Evolutionary conservation across 352 stramenopile species (phyloP).

Genomic region (Paralagenidium karlingii): DNA sequence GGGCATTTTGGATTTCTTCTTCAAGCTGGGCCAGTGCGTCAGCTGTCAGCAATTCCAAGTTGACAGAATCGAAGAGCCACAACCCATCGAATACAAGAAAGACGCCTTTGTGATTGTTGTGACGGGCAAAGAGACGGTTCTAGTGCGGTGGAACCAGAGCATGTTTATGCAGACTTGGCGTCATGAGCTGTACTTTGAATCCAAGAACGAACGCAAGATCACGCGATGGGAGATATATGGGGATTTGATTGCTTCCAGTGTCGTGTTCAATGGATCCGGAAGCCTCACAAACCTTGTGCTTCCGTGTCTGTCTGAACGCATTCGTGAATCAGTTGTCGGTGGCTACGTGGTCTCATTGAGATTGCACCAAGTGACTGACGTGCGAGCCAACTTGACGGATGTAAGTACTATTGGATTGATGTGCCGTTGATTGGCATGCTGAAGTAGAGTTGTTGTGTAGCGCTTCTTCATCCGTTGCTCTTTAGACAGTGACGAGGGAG

Average conservation of each 20-base stretch:
- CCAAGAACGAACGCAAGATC: not conserved
- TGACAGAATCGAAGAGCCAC: conserved; percentile 41
- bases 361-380: conserved; percentile 48
- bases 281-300: conserved; percentile 56
- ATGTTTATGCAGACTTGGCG: conserved; percentile 82
- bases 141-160: conserved; percentile 66
- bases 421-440: not conserved
- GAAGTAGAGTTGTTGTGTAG: conserved; percentile 8
- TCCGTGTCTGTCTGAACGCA: conserved; percentile 63
- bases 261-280: conserved; percentile 68
- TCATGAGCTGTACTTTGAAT: conserved; percentile 67
- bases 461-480: conserved; percentile 77
- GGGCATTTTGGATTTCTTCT: conserved; percentile 71
- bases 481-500: conserved; percentile 68
- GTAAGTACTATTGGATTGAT: conserved; percentile 9
- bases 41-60: conserved; percentile 67
- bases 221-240: conserved; percentile 76
- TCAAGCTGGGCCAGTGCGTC: conserved; percentile 47
- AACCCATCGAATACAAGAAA: conserved; percentile 3
- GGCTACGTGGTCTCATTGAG: conserved; percentile 68
- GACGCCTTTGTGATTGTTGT: conserved; percentile 51
- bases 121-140: conserved; percentile 68
- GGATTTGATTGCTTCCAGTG: conserved; percentile 73
- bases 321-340: conserved; percentile 73
- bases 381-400: conserved; percentile 27